These are phyloP conservation scores for Dryas drummondii DNA, from an alignment of 306 rosid genomes.

Conservation along the genomic window DNA sequence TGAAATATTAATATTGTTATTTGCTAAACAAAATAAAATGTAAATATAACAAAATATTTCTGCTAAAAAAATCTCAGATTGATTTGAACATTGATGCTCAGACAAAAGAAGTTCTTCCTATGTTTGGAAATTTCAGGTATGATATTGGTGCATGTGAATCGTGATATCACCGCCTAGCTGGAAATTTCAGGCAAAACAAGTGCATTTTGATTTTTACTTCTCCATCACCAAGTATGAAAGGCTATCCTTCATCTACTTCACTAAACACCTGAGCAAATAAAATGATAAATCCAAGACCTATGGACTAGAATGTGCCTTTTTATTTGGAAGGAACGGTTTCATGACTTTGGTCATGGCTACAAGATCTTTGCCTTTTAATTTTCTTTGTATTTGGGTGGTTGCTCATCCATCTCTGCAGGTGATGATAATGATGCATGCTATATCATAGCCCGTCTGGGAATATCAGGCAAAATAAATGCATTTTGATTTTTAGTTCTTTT, in stretches of 20 bases:
- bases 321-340: not conserved
- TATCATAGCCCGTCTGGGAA: not conserved
- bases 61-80: too few relatives aligned
- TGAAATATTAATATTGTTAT: not conserved
- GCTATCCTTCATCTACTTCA: not conserved
- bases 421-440: not conserved
- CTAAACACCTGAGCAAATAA: not conserved
- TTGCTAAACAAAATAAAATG: too few relatives aligned
- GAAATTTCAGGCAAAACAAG: not conserved
- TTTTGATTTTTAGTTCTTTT: not conserved
- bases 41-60: too few relatives aligned
- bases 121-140: not conserved
- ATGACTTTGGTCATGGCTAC: not conserved
- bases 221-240: too few relatives aligned
- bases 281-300: not conserved
- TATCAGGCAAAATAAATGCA: not conserved
- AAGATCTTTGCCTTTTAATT: not conserved
- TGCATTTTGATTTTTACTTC: too few relatives aligned
- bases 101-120: too few relatives aligned
- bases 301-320: not conserved
- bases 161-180: not conserved
- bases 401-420: not conserved
- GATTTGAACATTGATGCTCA: not conserved
- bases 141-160: not conserved
- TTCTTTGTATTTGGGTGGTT: not conserved